These are phyloP conservation scores for Eutrema salsugineum DNA, from an alignment of 441 rosid species.

Conservation along the genomic window DNA sequence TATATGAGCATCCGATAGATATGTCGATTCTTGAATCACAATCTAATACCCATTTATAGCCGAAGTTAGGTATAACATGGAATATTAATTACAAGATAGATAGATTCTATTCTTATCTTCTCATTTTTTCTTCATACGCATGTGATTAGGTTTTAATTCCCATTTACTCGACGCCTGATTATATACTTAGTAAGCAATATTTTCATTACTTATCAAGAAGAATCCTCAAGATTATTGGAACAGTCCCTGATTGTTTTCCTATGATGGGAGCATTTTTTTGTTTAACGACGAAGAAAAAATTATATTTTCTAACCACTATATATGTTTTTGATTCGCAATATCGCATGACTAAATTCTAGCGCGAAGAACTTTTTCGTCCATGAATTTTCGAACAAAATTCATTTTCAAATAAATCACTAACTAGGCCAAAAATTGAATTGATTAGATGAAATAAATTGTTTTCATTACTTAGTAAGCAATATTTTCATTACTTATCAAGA, in stretches of 20 bases:
- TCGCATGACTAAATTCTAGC: neutral
- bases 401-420: neutral
- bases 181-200: neutral
- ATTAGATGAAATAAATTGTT: neutral
- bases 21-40: neutral
- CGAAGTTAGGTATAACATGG: conserved; percentile 12
- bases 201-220: neutral
- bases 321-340: neutral
- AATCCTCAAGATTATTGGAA: neutral
- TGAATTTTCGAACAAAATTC: neutral
- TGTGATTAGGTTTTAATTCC: neutral
- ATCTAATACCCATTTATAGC: conserved; percentile 4
- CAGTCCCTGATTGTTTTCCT: neutral
- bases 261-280: neutral
- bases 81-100: neutral
- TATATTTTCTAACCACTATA: neutral
- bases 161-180: neutral
- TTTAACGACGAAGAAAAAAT: neutral
- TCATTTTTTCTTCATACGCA: neutral
- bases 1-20: neutral
- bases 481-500: too few species aligned
- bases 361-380: neutral
- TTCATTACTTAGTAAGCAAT: too few species aligned
- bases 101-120: neutral
- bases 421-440: neutral